These are phyloP conservation scores for Fusarium musae DNA, from an alignment of 2,329 filamentous ascomycete genomes.

Conservation along the genomic window DNA sequence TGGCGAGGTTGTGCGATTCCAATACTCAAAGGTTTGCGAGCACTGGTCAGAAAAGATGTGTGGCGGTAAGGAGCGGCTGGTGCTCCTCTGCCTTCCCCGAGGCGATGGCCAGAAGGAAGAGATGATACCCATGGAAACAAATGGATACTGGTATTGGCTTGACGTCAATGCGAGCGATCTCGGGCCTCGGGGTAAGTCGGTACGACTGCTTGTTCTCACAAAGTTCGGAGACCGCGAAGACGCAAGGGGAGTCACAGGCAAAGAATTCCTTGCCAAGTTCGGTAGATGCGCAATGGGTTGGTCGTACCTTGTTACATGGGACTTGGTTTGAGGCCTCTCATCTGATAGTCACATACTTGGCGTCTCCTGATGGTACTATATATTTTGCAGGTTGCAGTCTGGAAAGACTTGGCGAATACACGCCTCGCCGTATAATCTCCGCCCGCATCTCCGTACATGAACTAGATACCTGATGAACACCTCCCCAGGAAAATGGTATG, in stretches of 20 bases:
- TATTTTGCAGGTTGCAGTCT: background rate
- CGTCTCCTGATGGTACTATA: background rate
- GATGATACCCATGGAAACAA: constrained; percentile 77
- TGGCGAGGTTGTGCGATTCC: constrained; percentile 74
- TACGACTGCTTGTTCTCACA: constrained; percentile 72
- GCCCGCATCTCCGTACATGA: constrained; percentile 20
- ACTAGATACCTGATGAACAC: background rate
- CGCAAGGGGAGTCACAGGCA: constrained; percentile 60
- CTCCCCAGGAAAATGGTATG: background rate
- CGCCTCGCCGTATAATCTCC: constrained; percentile 8
- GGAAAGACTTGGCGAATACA: constrained; percentile 7
- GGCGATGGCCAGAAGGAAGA: constrained; percentile 75
- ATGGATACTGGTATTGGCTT: constrained; percentile 83
- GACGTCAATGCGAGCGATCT: constrained; percentile 76
- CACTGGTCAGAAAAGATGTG: constrained; percentile 83
- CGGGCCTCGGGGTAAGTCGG: constrained; percentile 74
- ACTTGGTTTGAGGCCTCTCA: constrained; percentile 53
- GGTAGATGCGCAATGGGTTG: constrained; percentile 59
- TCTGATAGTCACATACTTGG: constrained; percentile 16
- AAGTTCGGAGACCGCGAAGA: constrained; percentile 60
- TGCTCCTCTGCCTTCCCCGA: constrained; percentile 75
- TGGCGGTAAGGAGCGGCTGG: constrained; percentile 74
- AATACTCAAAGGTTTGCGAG: constrained; percentile 80
- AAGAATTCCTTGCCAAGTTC: constrained; percentile 57
- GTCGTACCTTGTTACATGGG: constrained; percentile 60